Evolutionary conservation across 2,329 filamentous ascomycete genomes (phyloP), one percentile per base, ranked within the genome.

Genomic region (Penicillium palitans): DNA sequence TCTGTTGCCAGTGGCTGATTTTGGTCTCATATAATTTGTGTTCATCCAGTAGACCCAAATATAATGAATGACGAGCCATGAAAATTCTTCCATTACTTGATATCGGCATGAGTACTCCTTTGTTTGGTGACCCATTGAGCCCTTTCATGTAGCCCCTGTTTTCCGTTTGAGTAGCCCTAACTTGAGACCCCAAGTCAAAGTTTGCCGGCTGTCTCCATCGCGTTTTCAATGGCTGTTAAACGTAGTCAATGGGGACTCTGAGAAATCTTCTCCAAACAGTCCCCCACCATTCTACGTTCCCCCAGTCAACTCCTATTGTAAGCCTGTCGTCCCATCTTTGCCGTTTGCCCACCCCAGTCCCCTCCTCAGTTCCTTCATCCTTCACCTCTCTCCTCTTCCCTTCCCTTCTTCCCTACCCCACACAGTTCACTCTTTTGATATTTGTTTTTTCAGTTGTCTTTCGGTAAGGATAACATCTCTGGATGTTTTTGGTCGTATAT

Each of bases 1-100:
- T 81, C 87, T 10, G 85, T 86, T 61, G 83, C 87, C 0, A 79
- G 65, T 39, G 64, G 52, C 51, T 51, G 45, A 56, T 46, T 47
- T 27, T 21, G 15, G 15, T 42, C 40, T 19, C 10, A 41, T 33
- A 21, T 17, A 52, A 39, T 9, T 17, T 52, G 27, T 15, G 39
- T 45, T 31, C 8, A 40, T 29, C 21, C 21, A 35, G 9, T 33
- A 46, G 12, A 56, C n/a, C 10, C 19, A 6, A 3, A 58, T 33
- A 37, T 48, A 27, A 59, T 6, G 53, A 57, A 52, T 57, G 25
- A 52, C 21, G 40, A 48, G 6, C 39, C 19, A 46, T 15, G 15
- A 45, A 44, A 46, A 41, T 25, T 21, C 40, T 24, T 25, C 6
- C n/a, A 45, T 47, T 29, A 21, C 31, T 39, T 40, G 29, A 15